A percentile compares a stretch with the other conserved stretches of the same genome.
Conservation (phyloP, 1,284 basidiomycete genomes). For the Cutaneotrichosporon cavernicola region DNA sequence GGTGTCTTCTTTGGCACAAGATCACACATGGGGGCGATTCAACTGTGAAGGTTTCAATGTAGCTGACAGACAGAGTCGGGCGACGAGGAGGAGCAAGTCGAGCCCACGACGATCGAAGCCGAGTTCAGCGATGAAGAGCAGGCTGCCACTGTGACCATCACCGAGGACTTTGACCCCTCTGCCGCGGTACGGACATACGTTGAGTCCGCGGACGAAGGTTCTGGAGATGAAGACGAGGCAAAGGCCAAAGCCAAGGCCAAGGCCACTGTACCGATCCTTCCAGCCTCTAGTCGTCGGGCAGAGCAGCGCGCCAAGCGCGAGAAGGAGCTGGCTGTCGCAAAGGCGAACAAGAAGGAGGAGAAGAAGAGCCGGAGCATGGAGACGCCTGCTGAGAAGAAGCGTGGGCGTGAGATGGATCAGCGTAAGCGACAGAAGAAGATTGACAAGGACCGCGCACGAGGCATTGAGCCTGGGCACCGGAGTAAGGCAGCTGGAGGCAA, state of each 20-base stretch:
- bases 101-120: conserved; percentile 32
- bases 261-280: conserved; percentile 35
- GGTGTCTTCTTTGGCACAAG: not conserved
- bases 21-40: not conserved
- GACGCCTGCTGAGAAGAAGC: conserved; percentile 41
- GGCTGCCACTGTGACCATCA: conserved; percentile 52
- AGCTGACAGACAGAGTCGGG: conserved; percentile 10
- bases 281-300: conserved; percentile 43
- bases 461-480: conserved; percentile 11
- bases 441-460: conserved; percentile 42
- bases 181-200: not conserved
- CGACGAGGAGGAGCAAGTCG: conserved; percentile 24
- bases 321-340: conserved; percentile 18
- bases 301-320: conserved; percentile 29
- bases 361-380: conserved; percentile 37
- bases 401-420: conserved; percentile 48
- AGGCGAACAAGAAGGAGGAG: conserved; percentile 23
- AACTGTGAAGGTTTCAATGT: not conserved
- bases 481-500: conserved; percentile 24
- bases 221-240: not conserved
- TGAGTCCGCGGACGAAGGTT: conserved; percentile 15
- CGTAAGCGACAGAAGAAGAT: conserved; percentile 45
- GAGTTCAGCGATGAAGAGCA: conserved; percentile 52
- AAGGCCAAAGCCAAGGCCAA: conserved; percentile 17
- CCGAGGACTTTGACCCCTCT: conserved; percentile 51